Percentiles rank a stretch among this genome's conserved stretches.
Evolutionary conservation across 805 yeast species (phyloP).

Genomic region (Starmera quercuum): DNA sequence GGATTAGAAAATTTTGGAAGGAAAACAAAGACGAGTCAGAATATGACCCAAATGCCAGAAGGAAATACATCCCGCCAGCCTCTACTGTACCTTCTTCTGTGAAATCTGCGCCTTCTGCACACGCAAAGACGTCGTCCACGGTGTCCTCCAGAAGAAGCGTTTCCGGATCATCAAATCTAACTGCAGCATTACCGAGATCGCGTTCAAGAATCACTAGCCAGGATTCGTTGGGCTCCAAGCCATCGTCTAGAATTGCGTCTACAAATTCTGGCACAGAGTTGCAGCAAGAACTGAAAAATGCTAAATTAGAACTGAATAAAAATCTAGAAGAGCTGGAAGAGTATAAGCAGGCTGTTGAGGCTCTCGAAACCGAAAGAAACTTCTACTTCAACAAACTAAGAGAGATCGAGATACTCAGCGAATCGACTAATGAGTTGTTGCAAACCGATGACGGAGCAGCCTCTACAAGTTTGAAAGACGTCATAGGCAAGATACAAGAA

Average conservation of each 20-base stretch:
- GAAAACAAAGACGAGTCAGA: constrained; percentile 60
- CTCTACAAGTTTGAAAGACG: constrained; percentile 26
- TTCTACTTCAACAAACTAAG: constrained; percentile 86
- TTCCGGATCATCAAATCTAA: constrained; percentile 6
- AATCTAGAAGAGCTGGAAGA: constrained; percentile 48
- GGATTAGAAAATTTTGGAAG: constrained; percentile 81
- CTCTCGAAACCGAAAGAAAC: constrained; percentile 75
- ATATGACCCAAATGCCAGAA: constrained; percentile 63
- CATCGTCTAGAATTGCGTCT: constrained; percentile 20
- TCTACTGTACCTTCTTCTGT: not conserved
- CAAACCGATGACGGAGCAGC: constrained; percentile 24
- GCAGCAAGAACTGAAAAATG: constrained; percentile 40
- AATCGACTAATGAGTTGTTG: constrained; percentile 49
- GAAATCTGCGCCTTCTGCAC: constrained; percentile 1
- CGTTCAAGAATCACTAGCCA: constrained; percentile 7
- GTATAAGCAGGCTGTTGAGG: constrained; percentile 50
- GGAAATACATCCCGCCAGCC: constrained; percentile 25
- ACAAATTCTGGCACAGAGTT: constrained; percentile 20
- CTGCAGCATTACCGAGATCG: constrained; percentile 6
- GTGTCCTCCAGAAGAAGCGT: constrained; percentile 4
- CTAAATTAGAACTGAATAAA: constrained; percentile 30
- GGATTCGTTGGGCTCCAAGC: constrained; percentile 5
- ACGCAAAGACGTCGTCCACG: constrained; percentile 1
- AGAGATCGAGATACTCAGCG: constrained; percentile 77
- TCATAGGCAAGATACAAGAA: constrained; percentile 58